Evolutionary conservation across 768 basidiomycete genomes (phyloP), one percentile per base, ranked within the genome.

Genomic region (Pisolithus tinctorius): DNA sequence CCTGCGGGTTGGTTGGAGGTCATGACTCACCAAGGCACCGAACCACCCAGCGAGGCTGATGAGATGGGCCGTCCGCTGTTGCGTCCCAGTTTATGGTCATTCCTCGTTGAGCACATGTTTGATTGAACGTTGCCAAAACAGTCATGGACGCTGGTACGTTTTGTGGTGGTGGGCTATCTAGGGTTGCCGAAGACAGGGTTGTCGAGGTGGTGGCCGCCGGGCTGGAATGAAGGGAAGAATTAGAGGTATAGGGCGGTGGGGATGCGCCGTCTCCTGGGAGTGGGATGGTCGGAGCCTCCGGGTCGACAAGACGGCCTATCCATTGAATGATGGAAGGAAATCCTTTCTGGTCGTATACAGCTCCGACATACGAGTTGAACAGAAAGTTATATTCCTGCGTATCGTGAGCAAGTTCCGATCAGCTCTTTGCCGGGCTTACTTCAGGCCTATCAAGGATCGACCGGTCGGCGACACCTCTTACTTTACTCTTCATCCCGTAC

Each of bases 301-400:
- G 82, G 55, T 75, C 76, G 46, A 86, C 69, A 26, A 85, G 70
- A 48, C 69, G 70, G 45, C 77, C 76, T 30, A 86, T 75, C 84
- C 84, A 88, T 23, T 65, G 58, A 59, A 81, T 73, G 45, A 86
- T 71, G 6, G 63, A 60, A 4, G 59, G 41, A 34, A 78, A 60
- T 20, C 84, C 85, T 49, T 72, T 76, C 47, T 79, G 77, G n/a
- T 76, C 69, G 62, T 78, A 83, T 11, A 84, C 64, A n/a, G 83
- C 86, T 8, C 83, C 86, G 11, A 86, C 69, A 55, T 85, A 86
- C 17, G 78, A 77, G 58, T 77, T 59, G 55, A 84, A 84, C 45
- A 82, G 75, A 41, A 64, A 67, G 26, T 71, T 71, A 49, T 79
- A 75, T 64, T 82, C 82, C 84, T 86, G 54, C 16, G 30, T 31